Evolutionary conservation across 1,139 yeast genomes (phyloP).

Genomic region (Ogataea hybrid): DNA sequence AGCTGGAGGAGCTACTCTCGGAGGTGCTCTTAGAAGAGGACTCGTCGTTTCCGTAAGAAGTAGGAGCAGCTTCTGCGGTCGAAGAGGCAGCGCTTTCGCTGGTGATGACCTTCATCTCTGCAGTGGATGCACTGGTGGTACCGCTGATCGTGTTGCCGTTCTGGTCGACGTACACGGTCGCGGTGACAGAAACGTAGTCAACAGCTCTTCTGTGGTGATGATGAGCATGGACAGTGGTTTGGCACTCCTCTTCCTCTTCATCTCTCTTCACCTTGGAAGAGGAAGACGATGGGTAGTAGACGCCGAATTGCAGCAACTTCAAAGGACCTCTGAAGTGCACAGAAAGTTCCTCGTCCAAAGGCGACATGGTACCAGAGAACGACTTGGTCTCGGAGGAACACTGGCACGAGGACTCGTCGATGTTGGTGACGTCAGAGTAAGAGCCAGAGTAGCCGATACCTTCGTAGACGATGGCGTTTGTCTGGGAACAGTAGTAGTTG

Average conservation of each 20-base stretch:
- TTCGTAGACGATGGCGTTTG: constrained; percentile 63
- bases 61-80: constrained; percentile 13
- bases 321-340: constrained; percentile 96
- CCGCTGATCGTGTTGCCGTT: constrained; percentile 45
- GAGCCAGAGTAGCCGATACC: constrained; percentile 80
- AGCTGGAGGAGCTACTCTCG: constrained; percentile 15
- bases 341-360: constrained; percentile 84
- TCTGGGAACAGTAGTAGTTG: constrained; percentile 78
- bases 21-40: background rate
- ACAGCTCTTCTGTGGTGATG: constrained; percentile 50
- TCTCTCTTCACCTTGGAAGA: constrained; percentile 42
- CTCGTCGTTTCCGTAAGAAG: constrained; percentile 1
- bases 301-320: constrained; percentile 75
- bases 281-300: constrained; percentile 48
- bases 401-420: constrained; percentile 66
- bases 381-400: constrained; percentile 50
- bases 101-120: background rate
- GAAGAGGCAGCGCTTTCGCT: constrained; percentile 14
- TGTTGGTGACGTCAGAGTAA: constrained; percentile 65
- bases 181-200: constrained; percentile 66
- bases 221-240: constrained; percentile 33
- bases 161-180: constrained; percentile 56
- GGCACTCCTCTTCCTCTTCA: constrained; percentile 26
- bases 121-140: constrained; percentile 17
- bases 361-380: constrained; percentile 77